Conservation (phyloP, 257 asterid species). For the Nicotiana sylvestris region DNA sequence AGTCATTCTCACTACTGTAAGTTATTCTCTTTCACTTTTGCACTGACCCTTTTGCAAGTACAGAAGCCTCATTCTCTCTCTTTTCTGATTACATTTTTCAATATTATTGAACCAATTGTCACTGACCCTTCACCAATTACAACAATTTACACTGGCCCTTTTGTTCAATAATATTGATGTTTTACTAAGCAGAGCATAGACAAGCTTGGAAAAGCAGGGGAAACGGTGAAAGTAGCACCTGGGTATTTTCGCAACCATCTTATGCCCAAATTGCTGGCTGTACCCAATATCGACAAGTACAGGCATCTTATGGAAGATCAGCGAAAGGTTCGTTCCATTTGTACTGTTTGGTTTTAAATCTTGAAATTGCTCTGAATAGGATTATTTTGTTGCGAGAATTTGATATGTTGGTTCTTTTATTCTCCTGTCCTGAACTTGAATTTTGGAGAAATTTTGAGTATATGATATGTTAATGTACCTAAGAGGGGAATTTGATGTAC, state of each 20-base stretch:
- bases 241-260: conserved; percentile 91
- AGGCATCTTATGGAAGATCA: conserved; percentile 71
- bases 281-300: conserved; percentile 87
- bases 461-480: background rate
- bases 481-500: background rate
- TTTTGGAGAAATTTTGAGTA: background rate
- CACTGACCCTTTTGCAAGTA: no score
- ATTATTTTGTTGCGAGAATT: background rate
- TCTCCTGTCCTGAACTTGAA: background rate
- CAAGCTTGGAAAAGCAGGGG: conserved; percentile 91
- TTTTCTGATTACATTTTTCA: background rate
- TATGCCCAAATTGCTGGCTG: conserved; percentile 92
- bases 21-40: background rate
- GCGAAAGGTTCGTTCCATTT: conserved; percentile 51
- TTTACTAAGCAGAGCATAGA: conserved; percentile 27
- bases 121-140: background rate
- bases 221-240: conserved; percentile 92
- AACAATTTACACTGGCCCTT: background rate
- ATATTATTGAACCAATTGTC: background rate
- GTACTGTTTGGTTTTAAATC: background rate
- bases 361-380: background rate
- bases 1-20: conserved; percentile 43
- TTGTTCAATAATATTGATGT: background rate
- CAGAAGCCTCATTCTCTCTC: no score
- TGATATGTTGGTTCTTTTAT: background rate